Base-by-base conservation (phyloP, 1,284 basidiomycete genomes). In the Cutaneotrichosporon cyanovorans region DNA sequence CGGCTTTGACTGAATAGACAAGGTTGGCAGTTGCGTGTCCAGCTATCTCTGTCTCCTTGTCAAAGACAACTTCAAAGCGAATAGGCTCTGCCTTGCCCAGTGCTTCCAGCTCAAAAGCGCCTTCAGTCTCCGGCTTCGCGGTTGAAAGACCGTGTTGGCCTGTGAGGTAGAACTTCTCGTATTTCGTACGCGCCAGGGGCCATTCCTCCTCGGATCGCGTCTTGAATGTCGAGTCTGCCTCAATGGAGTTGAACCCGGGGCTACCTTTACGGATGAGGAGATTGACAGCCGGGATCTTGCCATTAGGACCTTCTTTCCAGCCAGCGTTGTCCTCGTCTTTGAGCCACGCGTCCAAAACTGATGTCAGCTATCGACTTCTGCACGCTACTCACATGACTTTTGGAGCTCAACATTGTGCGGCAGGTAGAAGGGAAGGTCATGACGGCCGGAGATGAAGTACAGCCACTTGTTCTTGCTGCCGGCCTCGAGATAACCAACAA, bases 381-480 rank as follows among this genome's bases (percentile, higher is more conserved):
- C n/a, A n/a, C n/a, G n/a, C n/a, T n/a, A n/a, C 47, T 50, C n/a
- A n/a, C n/a, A 66, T 2, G 60, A 61, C 37, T 58, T 57, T 34
- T 68, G 66, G 5, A 66, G 53, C 36, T 53, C 52, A 36, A 64
- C 61, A 31, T 54, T 59, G 35, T 66, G 59, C 0, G 59, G 50
- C 8, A 66, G 53, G 53, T 63, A 69, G 55, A 68, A 67, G 6
- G 67, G 66, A 2, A 67, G 38, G 45, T 68, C 67, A 48, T 69
- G 66, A 12, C 66, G 50, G 8, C 67, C 67, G 4, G 60, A 58
- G 37, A 66, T 65, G 47, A 66, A 60, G 45, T 56, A 62, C 9
- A 69, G 59, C 66, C 66, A 69, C 51, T 69, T 69, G 51, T 65
- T 55, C 45, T 51, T 56, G 6, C 61, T 59, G 2, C 57, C 59